Evolutionary conservation across 352 stramenopile genomes (phyloP).

Genomic region (Phytopythium boreale): DNA sequence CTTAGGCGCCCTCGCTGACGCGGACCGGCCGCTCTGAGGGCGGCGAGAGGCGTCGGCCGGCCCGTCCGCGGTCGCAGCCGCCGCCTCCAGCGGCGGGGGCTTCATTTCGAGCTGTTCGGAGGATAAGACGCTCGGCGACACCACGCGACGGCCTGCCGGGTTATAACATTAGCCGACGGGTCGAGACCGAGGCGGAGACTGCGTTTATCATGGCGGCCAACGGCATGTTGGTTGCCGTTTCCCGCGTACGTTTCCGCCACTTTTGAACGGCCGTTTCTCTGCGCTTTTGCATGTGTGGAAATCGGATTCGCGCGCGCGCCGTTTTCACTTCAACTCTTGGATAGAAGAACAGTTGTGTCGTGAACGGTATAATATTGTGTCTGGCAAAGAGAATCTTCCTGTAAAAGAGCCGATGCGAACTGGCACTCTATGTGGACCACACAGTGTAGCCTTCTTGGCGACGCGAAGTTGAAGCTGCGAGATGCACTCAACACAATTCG

Average conservation of each 20-base stretch:
- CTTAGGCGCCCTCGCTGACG: conserved; percentile 10
- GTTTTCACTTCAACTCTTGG: conserved; percentile 17
- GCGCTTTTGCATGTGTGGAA: not conserved
- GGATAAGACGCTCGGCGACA: not conserved
- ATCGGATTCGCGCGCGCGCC: conserved; percentile 7
- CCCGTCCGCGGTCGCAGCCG: conserved; percentile 4
- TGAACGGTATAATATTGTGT: conserved; percentile 7
- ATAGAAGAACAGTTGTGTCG: conserved; percentile 9
- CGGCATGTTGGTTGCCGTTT: not conserved
- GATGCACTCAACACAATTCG: not conserved
- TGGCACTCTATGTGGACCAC: not conserved
- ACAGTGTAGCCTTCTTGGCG: not conserved
- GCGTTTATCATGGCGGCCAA: not conserved
- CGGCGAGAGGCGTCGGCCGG: not conserved
- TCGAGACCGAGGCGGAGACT: not conserved
- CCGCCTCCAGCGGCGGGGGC: not conserved
- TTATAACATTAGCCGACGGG: not conserved
- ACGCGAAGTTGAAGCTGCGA: conserved; percentile 2
- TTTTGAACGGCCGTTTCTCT: not conserved
- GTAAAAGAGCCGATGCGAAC: conserved; percentile 12
- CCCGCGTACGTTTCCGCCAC: not conserved
- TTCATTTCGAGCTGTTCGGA: not conserved
- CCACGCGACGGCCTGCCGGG: not conserved
- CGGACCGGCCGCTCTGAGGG: not conserved
- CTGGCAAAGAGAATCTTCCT: conserved; percentile 7